A percentile compares a stretch with the other conserved stretches of the same genome.
Evolutionary conservation across 495 filamentous ascomycete genomes (phyloP).

Genomic region (Ramalina peruviana): DNA sequence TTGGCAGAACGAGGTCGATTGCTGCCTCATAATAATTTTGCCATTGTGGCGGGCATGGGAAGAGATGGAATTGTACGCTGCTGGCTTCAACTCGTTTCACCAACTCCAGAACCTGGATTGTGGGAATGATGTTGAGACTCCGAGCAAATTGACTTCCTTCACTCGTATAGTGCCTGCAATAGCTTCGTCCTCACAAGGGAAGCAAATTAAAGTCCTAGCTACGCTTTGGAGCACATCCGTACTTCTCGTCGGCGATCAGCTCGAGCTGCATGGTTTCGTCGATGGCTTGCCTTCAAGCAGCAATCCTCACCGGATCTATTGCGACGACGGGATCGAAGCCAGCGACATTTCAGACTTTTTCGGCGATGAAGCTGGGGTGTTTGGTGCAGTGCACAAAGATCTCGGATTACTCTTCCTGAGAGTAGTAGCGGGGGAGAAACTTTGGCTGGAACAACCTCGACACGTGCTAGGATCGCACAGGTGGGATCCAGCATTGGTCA

Average conservation of each 20-base stretch:
- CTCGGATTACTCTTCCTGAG: no score
- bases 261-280: conserved; percentile 6
- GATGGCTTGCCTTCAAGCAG: not conserved
- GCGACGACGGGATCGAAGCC: not conserved
- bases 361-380: conserved; percentile 13
- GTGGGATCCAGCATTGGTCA: no score
- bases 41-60: no score
- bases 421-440: no score
- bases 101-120: conserved; percentile 4
- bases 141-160: not conserved
- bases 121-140: not conserved
- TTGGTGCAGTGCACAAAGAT: conserved; percentile 14
- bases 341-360: conserved; percentile 7
- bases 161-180: not conserved
- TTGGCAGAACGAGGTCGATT: no score
- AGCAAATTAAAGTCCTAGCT: not conserved
- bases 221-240: conserved; percentile 13
- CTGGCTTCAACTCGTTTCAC: conserved; percentile 15
- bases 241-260: conserved; percentile 1
- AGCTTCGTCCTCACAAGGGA: not conserved
- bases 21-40: no score
- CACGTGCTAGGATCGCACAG: no score
- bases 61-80: conserved; percentile 8
- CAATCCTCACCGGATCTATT: not conserved
- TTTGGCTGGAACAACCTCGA: no score